Conservation (phyloP, 2,329 filamentous ascomycete genomes). For the Cladosporium sphaerospermum region DNA sequence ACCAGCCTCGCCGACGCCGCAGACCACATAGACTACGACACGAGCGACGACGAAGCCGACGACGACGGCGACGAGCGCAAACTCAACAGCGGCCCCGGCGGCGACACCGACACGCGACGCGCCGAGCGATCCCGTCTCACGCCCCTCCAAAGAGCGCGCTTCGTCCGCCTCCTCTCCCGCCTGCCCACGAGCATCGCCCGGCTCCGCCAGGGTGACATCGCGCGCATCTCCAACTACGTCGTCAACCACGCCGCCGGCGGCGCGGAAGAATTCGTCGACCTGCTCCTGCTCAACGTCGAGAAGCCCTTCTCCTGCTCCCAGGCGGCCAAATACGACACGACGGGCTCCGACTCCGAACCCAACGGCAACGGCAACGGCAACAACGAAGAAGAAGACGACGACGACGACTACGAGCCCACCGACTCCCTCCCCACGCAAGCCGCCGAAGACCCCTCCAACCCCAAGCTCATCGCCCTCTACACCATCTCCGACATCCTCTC, state of each 20-base stretch:
- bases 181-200: conserved; percentile 69
- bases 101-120: conserved; percentile 31
- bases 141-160: conserved; percentile 74
- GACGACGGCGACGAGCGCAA: conserved; percentile 45
- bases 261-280: conserved; percentile 83
- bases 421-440: conserved; percentile 22
- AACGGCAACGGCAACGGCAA: conserved; percentile 13
- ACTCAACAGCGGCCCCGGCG: conserved; percentile 35
- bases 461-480: conserved; percentile 76
- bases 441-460: conserved; percentile 57
- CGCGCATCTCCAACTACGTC: conserved; percentile 78
- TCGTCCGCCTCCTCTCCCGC: conserved; percentile 76
- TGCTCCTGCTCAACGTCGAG: conserved; percentile 76
- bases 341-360: conserved; percentile 27
- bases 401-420: conserved; percentile 35
- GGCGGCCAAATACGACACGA: conserved; percentile 56
- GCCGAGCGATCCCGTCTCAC: conserved; percentile 59
- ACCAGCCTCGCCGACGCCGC: conserved; percentile 72
- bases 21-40: conserved; percentile 78
- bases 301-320: conserved; percentile 65
- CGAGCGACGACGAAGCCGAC: conserved; percentile 75
- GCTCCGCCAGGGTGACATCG: conserved; percentile 78
- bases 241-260: conserved; percentile 80
- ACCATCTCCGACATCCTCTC: conserved; percentile 74
- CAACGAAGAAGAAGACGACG: conserved; percentile 28